Base-by-base conservation (phyloP, 192 early-diverging fungal species). In the Funneliformis geosporum region DNA sequence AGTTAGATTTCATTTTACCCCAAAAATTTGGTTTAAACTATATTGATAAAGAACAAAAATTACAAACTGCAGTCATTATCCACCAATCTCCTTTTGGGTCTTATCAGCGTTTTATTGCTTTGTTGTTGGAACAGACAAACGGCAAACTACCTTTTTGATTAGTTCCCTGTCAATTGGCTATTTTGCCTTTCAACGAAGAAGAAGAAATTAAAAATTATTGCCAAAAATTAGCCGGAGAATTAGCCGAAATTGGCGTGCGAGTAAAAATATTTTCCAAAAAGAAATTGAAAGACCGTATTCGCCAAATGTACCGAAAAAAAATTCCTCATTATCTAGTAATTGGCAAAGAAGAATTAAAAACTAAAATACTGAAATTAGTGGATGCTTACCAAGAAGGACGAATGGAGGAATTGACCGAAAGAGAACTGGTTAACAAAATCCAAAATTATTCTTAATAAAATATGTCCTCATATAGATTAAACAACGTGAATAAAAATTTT, bases 61-160 rank as follows among this genome's bases (percentile, higher is more conserved):
- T n/a, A 60, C 74, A 38, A 60, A 27, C 50, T 42, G 33, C 59
- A 4, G 74, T 42, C 0, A 0, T 44, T 75, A 38, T 44, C 2
- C 43, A 43, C 73, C 44, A 38, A 8, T 23, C 61, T 9, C 44
- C 44, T 12, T 10, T 47, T 75, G 44, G 55, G 12, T 18, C 55
- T 75, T 62, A 64, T 62, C 73, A 75, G 65, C 65, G 65, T 67
- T 67, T 44, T 64, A 60, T 62, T 75, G 74, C 74, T 75, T 75
- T 42, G 64, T 75, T 60, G 43, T 75, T 75, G 18, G 59, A 60
- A 55, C 74, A 60, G 64, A 75, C 47, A 1, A 59, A 5, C 55
- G 55, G 74, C 21, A 75, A 67, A 40, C 27, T 64, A 0, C 62
- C 74, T 75, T 75, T 42, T 50, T 75, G 47, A n/a, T n/a, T 75